A percentile compares a stretch with the other conserved stretches of the same genome.
phyloP scores from a whole-genome alignment of 192 early-diverging fungal species.

The Jimgerdemannia lactiflua region DNA sequence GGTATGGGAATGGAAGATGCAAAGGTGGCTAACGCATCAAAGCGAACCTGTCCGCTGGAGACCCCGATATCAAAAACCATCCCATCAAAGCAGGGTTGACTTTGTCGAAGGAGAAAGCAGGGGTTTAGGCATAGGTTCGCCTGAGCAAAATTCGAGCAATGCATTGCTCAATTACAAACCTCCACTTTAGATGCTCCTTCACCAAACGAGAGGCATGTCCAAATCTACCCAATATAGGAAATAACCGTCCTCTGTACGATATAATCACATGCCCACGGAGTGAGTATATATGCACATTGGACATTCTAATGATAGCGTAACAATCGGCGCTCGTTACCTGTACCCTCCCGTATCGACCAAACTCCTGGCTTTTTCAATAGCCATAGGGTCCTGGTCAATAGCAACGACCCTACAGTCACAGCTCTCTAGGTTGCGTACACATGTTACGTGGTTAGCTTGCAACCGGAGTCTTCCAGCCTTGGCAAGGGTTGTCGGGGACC shows the following conservation, averaged over 20 bases:
- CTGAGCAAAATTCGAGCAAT: neutral
- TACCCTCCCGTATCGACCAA: conserved; percentile 36
- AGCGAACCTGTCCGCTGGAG: conserved; percentile 53
- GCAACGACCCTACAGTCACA: conserved; percentile 61
- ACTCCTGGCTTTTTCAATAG: conserved; percentile 49
- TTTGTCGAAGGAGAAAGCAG: neutral
- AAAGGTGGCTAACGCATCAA: neutral
- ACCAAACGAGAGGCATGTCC: conserved; percentile 46
- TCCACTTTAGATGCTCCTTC: conserved; percentile 19
- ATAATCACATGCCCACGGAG: neutral
- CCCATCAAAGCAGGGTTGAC: conserved; percentile 56
- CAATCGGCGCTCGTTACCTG: conserved; percentile 18
- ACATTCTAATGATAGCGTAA: neutral
- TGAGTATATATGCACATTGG: too few species aligned
- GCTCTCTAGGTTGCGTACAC: conserved; percentile 8
- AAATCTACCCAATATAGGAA: conserved; percentile 59
- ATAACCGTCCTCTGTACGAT: conserved; percentile 38
- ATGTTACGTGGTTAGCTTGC: neutral
- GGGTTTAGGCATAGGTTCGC: neutral
- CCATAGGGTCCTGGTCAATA: conserved; percentile 69
- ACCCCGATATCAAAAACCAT: conserved; percentile 77
- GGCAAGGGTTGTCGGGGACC: too few species aligned
- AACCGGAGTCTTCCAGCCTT: neutral
- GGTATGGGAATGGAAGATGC: neutral
- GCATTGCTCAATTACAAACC: conserved; percentile 2